Evolutionary conservation across 306 rosid genomes (phyloP).

Genomic region (Prunus mongolica): DNA sequence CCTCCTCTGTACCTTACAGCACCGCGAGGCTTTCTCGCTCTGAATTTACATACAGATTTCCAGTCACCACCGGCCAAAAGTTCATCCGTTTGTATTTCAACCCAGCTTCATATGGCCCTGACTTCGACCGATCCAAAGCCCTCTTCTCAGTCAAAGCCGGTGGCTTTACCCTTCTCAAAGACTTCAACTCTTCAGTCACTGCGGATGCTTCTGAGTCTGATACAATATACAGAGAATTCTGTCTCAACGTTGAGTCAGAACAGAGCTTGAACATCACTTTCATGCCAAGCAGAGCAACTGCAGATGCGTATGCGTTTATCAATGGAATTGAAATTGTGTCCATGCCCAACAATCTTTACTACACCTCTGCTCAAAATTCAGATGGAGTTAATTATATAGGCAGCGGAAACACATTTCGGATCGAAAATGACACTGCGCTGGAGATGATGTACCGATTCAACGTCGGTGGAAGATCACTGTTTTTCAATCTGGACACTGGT

Average conservation of each 20-base stretch:
- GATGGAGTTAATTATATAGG: neutral
- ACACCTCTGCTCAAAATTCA: neutral
- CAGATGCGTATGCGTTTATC: conserved; percentile 47
- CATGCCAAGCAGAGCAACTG: conserved; percentile 22
- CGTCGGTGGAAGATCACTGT: conserved; percentile 10
- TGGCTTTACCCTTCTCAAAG: conserved; percentile 35
- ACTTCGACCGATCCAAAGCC: conserved; percentile 11
- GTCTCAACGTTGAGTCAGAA: conserved; percentile 19
- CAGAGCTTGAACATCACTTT: conserved; percentile 40
- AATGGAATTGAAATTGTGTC: conserved; percentile 75
- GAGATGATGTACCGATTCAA: conserved; percentile 23
- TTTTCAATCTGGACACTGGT: conserved; percentile 14
- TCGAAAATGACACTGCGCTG: conserved; percentile 16
- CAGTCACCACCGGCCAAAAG: conserved; percentile 36
- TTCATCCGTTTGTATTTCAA: conserved; percentile 56
- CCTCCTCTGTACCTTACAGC: neutral
- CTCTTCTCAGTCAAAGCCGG: conserved; percentile 54
- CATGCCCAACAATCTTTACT: conserved; percentile 62
- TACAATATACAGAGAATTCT: conserved; percentile 35
- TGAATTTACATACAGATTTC: conserved; percentile 44
- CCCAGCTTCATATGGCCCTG: conserved; percentile 18
- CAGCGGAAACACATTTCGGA: rapidly evolving
- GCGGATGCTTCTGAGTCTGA: neutral
- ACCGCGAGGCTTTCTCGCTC: conserved; percentile 21
- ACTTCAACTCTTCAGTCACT: conserved; percentile 41